Percentiles rank a stretch among this genome's conserved stretches.
phyloP scores from a whole-genome alignment of 2,329 filamentous ascomycete genomes.

The Daldinia sp. region DNA sequence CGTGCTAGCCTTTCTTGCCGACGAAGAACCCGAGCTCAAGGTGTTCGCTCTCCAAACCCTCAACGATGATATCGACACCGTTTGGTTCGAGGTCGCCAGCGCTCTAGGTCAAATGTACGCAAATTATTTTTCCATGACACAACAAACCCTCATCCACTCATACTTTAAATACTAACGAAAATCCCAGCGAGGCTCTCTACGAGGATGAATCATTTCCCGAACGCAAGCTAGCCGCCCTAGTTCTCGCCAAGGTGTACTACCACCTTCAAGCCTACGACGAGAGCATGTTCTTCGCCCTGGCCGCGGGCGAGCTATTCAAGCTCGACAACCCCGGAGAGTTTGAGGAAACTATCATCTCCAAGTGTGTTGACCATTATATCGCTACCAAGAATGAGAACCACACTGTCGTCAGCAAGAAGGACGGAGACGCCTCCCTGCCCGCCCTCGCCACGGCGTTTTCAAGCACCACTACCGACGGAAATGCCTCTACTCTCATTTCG shows the following conservation, averaged over 20 bases:
- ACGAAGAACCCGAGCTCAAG: slow-evolving; percentile 93
- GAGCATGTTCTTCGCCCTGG: slow-evolving; percentile 97
- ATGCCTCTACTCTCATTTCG: slow-evolving; percentile 75
- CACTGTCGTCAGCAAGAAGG: slow-evolving; percentile 51
- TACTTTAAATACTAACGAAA: slow-evolving; percentile 22
- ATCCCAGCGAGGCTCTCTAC: slow-evolving; percentile 86
- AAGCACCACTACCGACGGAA: slow-evolving; percentile 70
- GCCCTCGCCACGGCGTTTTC: slow-evolving; percentile 84
- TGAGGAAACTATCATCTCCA: slow-evolving; percentile 98
- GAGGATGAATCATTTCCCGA: slow-evolving; percentile 96
- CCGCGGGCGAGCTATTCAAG: slow-evolving; percentile 93
- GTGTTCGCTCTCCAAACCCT: slow-evolving; percentile 94
- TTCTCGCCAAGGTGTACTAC: slow-evolving; percentile 98
- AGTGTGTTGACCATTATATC: slow-evolving; percentile 98
- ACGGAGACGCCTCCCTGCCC: slow-evolving; percentile 58
- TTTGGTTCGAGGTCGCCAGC: slow-evolving; percentile 97
- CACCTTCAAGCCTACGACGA: slow-evolving; percentile 99
- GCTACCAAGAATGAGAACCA: slow-evolving; percentile 69
- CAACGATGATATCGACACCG: slow-evolving; percentile 94
- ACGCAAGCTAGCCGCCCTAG: slow-evolving; percentile 90
- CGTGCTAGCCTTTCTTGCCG: slow-evolving; percentile 92
- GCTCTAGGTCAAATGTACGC: slow-evolving; percentile 89
- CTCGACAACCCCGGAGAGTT: slow-evolving; percentile 92
- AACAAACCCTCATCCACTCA: neutral
- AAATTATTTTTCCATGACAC: neutral